Conservation (phyloP, 192 early-diverging fungal species). For the Coemansia sp. region DNA sequence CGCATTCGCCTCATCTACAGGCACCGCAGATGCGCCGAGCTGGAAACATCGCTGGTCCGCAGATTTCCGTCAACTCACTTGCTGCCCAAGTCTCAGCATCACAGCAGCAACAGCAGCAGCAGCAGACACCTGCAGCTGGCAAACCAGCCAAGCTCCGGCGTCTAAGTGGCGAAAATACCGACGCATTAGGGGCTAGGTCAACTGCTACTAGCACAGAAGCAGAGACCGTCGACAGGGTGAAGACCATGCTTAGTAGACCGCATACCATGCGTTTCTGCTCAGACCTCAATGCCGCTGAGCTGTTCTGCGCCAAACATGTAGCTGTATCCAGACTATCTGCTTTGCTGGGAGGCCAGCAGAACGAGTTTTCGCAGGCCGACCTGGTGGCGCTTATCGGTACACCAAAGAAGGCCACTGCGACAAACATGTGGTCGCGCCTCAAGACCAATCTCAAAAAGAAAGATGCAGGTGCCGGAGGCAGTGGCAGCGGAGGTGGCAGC, state of each 20-base stretch:
- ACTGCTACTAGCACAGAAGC: slow-evolving; percentile 18
- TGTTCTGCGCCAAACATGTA: slow-evolving; percentile 80
- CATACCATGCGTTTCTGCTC: slow-evolving; percentile 53
- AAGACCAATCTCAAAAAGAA: slow-evolving; percentile 64
- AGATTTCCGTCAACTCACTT: slow-evolving; percentile 15
- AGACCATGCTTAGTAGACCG: slow-evolving; percentile 51
- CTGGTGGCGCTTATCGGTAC: slow-evolving; percentile 74
- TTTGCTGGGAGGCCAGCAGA: slow-evolving; percentile 62
- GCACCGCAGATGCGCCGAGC: slow-evolving; percentile 26
- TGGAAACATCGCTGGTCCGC: slow-evolving; percentile 25
- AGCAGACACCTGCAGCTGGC: slow-evolving; percentile 3
- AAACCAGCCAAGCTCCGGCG: slow-evolving; percentile 45
- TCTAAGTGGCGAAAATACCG: slow-evolving; percentile 33
- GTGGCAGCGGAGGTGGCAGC: slow-evolving; percentile 12
- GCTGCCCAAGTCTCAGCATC: slow-evolving; percentile 10
- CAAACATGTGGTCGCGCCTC: slow-evolving; percentile 71
- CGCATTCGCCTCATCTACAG: background rate
- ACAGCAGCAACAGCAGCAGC: background rate
- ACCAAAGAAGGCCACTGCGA: slow-evolving; percentile 62
- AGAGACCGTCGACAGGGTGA: slow-evolving; percentile 41
- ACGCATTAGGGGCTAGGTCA: background rate
- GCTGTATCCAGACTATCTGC: slow-evolving; percentile 76
- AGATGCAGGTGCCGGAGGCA: slow-evolving; percentile 31
- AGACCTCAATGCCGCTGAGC: slow-evolving; percentile 70
- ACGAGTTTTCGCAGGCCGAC: slow-evolving; percentile 70